Percentiles rank a stretch among this genome's conserved stretches.
phyloP scores from a whole-genome alignment of 257 asterid genomes.

The Nicotiana noctiflora region DNA sequence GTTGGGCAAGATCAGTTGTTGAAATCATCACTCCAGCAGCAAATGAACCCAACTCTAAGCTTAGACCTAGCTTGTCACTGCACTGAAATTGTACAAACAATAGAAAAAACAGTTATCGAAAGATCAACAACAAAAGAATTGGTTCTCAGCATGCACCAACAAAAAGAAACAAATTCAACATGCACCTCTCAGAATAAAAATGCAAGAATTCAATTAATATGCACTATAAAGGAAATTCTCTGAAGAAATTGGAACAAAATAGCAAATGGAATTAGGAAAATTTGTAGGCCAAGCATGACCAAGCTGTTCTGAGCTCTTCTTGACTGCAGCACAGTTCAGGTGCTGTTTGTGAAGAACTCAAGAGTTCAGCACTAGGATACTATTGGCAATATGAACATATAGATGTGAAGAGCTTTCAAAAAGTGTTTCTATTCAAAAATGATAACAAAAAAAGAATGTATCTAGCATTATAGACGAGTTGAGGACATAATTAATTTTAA shows the following conservation, averaged over 20 bases:
- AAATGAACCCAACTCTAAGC: constrained; percentile 98
- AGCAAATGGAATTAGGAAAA: background rate
- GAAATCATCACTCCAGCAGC: constrained; percentile 99
- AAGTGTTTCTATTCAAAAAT: background rate
- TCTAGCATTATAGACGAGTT: background rate
- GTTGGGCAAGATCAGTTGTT: constrained; percentile 95
- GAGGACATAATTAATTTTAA: background rate
- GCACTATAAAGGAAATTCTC: background rate
- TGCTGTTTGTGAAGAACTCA: background rate
- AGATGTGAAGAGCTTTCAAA: background rate
- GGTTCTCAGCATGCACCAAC: constrained; percentile 7
- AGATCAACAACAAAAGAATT: background rate
- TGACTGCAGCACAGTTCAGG: background rate
- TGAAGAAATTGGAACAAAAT: background rate
- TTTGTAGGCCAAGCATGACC: background rate
- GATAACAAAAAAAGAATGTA: background rate
- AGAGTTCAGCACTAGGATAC: background rate
- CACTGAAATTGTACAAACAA: constrained; percentile 59
- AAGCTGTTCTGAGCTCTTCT: background rate
- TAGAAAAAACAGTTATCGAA: background rate
- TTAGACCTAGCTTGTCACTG: constrained; percentile 98
- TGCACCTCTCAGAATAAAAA: background rate
- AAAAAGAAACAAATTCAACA: background rate
- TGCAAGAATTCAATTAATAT: background rate
- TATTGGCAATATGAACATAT: background rate